Conservation (phyloP, 306 rosid species). For the Acacia confusa region DNA sequence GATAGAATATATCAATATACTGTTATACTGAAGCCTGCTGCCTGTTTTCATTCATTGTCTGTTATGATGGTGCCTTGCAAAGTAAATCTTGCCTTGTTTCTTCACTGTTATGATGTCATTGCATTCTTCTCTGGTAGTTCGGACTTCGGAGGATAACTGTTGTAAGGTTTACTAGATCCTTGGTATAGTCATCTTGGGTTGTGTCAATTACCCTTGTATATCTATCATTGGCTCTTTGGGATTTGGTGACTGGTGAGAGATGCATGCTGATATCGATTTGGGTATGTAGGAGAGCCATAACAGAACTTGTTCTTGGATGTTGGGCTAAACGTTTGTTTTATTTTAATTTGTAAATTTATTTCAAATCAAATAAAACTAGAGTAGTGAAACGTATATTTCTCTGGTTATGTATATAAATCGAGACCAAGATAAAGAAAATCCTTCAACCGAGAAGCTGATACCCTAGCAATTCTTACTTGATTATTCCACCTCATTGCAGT, state of each 20-base stretch:
- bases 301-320: neutral
- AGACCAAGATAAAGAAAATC: neutral
- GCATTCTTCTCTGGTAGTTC: neutral
- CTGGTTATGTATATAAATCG: neutral
- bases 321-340: neutral
- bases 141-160: neutral
- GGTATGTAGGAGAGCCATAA: neutral
- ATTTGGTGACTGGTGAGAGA: neutral
- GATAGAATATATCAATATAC: neutral
- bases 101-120: neutral
- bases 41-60: constrained; percentile 1
- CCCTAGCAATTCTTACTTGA: neutral
- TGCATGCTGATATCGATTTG: neutral
- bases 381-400: neutral
- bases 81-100: constrained; percentile 3
- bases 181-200: neutral
- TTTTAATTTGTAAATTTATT: too few relatives aligned
- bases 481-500: neutral
- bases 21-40: constrained; percentile 9
- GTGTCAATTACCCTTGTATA: neutral
- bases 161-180: neutral
- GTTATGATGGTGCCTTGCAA: constrained; percentile 1
- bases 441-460: constrained; percentile 3
- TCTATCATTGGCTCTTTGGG: neutral
- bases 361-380: neutral